Conservation (phyloP, 2,329 filamentous ascomycete species). For the Alternaria gansuensis region DNA sequence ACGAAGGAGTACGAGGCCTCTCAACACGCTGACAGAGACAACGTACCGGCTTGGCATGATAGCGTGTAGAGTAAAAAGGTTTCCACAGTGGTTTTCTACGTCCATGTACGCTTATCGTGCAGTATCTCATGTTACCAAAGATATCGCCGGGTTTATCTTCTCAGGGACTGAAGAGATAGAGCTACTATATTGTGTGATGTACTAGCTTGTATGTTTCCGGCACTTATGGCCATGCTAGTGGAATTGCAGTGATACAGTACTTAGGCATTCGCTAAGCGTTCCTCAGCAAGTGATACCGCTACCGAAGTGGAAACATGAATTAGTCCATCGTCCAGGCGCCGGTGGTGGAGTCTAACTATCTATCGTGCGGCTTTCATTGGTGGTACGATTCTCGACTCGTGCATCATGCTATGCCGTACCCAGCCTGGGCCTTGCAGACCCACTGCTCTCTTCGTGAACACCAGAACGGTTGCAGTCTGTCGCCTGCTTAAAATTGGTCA, state of each 20-base stretch:
- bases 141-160: no score
- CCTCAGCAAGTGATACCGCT: neutral
- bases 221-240: neutral
- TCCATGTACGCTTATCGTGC: neutral
- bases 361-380: neutral
- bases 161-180: no score
- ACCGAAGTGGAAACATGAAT: neutral
- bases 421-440: neutral
- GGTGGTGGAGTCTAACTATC: neutral
- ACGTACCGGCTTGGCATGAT: slow-evolving; percentile 1
- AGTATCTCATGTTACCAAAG: neutral
- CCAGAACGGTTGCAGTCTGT: neutral
- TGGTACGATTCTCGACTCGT: neutral
- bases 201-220: neutral
- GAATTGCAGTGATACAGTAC: neutral
- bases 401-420: neutral
- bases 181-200: neutral
- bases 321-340: neutral
- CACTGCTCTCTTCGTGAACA: neutral
- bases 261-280: neutral
- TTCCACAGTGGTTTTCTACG: neutral
- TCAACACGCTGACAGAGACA: neutral
- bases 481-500: no score
- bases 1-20: neutral
- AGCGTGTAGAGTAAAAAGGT: neutral